Percentiles rank a stretch among this genome's conserved stretches.
phyloP scores from a whole-genome alignment of 1,139 yeast species.

The Chernovozyma aurita region DNA sequence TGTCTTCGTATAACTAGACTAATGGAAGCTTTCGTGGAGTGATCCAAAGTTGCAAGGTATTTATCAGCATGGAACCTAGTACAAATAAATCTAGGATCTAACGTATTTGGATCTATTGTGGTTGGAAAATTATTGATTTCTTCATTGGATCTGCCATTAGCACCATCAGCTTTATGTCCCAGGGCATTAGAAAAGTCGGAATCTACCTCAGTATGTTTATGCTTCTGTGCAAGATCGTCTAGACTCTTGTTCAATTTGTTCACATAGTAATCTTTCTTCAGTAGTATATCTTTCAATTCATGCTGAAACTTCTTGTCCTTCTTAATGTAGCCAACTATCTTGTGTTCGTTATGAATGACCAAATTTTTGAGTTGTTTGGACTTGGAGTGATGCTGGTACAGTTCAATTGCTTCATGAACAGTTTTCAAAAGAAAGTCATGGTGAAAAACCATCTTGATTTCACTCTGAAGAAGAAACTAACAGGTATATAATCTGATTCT shows the following conservation, averaged over 20 bases:
- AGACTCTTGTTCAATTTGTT: slow-evolving; percentile 17
- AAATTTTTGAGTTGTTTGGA: slow-evolving; percentile 5
- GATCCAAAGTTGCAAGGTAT: slow-evolving; percentile 12
- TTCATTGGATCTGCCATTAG: neutral
- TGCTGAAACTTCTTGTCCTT: slow-evolving; percentile 7
- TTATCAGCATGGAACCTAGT: slow-evolving; percentile 18
- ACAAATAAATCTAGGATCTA: slow-evolving; percentile 17
- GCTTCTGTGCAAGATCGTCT: slow-evolving; percentile 7
- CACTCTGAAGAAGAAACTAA: slow-evolving; percentile 69
- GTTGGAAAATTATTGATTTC: neutral
- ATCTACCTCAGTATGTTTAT: neutral
- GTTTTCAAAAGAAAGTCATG: slow-evolving; percentile 6
- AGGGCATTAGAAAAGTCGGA: neutral
- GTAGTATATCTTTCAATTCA: slow-evolving; percentile 13
- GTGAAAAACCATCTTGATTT: slow-evolving; percentile 15
- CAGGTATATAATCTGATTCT: too few relatives aligned
- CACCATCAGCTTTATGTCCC: neutral
- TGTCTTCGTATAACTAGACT: slow-evolving; percentile 14
- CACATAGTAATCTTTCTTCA: slow-evolving; percentile 16
- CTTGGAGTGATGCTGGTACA: slow-evolving; percentile 8
- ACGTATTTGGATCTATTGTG: neutral
- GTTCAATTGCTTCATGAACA: slow-evolving; percentile 7
- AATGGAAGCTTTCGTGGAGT: slow-evolving; percentile 4
- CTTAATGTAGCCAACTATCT: slow-evolving; percentile 8
- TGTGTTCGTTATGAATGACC: slow-evolving; percentile 8